phyloP scores from a whole-genome alignment of 164 flowering plant species.

The Paratinospora sagittata region DNA sequence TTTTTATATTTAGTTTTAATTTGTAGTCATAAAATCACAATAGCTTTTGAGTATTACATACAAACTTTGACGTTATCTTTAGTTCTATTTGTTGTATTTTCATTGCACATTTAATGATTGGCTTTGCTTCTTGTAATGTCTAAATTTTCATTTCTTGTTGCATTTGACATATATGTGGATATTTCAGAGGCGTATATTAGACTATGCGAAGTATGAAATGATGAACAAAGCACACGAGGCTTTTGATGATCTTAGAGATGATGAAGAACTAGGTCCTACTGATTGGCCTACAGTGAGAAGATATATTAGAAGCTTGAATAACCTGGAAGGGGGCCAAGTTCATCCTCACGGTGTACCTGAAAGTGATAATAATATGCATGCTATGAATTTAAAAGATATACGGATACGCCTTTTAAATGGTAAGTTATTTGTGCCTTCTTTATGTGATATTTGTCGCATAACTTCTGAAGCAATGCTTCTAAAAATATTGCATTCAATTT shows the following conservation, averaged over 20 bases:
- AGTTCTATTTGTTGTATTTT: too few relatives aligned
- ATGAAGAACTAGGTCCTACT: conserved; percentile 93
- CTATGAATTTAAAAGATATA: conserved; percentile 62
- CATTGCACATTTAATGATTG: too few relatives aligned
- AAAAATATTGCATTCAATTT: neutral
- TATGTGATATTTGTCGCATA: neutral
- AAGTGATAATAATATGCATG: conserved; percentile 34
- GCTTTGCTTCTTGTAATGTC: too few relatives aligned
- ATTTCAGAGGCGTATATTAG: conserved; percentile 66
- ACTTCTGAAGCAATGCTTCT: neutral
- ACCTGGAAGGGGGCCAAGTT: conserved; percentile 43
- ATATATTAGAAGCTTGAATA: conserved; percentile 62
- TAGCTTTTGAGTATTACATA: too few relatives aligned
- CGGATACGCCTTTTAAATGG: conserved; percentile 83
- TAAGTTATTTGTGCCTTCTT: conserved; percentile 19
- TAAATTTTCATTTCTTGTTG: neutral
- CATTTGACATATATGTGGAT: conserved; percentile 2
- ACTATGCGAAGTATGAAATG: conserved; percentile 84
- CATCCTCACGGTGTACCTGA: conserved; percentile 59
- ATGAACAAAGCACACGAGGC: conserved; percentile 79
- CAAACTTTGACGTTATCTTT: too few relatives aligned
- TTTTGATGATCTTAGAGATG: conserved; percentile 91
- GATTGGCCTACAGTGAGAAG: conserved; percentile 90
- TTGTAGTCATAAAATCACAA: too few relatives aligned
- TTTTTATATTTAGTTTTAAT: too few relatives aligned